phyloP scores from a whole-genome alignment of 768 basidiomycete species.

The Gloeophyllum trabeum region DNA sequence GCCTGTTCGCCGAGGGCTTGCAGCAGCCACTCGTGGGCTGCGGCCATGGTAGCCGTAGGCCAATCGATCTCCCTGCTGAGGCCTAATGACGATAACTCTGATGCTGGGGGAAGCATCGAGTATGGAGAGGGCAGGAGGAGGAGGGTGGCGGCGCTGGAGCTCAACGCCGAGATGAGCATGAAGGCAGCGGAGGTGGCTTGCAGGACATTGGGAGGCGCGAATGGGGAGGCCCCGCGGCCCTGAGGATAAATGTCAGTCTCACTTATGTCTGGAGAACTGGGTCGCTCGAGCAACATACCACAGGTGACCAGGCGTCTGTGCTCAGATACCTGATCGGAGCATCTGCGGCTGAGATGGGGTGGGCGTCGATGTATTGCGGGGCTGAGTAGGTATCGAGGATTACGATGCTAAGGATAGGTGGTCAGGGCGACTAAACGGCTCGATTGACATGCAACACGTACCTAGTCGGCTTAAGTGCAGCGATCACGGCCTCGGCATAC shows the following conservation, averaged over 20 bases:
- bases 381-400: constrained; percentile 12
- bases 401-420: constrained; percentile 7
- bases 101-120: too few relatives aligned
- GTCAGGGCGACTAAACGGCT: not conserved
- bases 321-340: not conserved
- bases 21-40: too few relatives aligned
- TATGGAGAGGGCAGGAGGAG: constrained; percentile 11
- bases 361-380: not conserved
- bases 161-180: constrained; percentile 8
- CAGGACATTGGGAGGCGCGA: constrained; percentile 14
- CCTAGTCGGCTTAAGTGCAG: constrained; percentile 9
- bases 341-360: not conserved
- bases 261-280: not conserved
- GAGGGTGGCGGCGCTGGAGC: not conserved
- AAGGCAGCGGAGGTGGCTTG: constrained; percentile 14
- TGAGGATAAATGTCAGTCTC: constrained; percentile 1
- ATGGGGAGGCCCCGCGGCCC: constrained; percentile 3
- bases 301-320: not conserved
- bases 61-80: too few relatives aligned
- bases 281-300: not conserved
- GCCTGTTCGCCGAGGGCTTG: too few relatives aligned
- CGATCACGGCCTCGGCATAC: constrained; percentile 11
- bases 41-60: too few relatives aligned
- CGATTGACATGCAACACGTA: constrained; percentile 5
- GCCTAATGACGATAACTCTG: too few relatives aligned